Evolutionary conservation across 2,329 filamentous ascomycete genomes (phyloP).

Genomic region (Thielaviopsis punctulata): DNA sequence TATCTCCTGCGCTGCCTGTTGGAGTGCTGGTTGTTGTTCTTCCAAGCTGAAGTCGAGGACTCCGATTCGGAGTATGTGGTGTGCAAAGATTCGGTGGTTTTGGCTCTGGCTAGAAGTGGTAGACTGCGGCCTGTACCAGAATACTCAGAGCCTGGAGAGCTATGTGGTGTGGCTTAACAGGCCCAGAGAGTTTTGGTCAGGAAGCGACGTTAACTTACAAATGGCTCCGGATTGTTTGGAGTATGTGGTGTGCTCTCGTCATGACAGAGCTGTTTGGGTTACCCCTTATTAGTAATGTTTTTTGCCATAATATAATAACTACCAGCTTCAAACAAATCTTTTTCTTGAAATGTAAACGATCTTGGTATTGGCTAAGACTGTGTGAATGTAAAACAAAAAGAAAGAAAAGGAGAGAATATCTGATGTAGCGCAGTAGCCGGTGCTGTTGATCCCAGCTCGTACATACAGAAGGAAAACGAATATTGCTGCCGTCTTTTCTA

Average conservation of each 20-base stretch:
- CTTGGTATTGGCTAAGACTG: too few species aligned
- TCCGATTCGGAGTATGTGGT: background rate
- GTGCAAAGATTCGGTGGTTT: background rate
- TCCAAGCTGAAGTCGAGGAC: background rate
- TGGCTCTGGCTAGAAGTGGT: background rate
- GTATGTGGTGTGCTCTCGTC: background rate
- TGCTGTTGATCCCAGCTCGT: constrained; percentile 3
- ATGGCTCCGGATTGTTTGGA: background rate
- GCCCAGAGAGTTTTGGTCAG: background rate
- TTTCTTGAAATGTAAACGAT: background rate
- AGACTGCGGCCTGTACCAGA: too few species aligned
- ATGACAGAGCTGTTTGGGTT: background rate
- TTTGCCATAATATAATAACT: background rate
- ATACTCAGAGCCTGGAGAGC: background rate
- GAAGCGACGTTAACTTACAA: background rate
- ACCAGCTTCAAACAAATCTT: background rate
- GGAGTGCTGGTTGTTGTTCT: background rate
- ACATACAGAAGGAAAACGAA: background rate
- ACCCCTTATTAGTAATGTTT: background rate
- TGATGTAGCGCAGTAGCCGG: background rate
- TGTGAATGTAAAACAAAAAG: too few species aligned
- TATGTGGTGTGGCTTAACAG: background rate
- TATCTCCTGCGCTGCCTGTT: background rate
- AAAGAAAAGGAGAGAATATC: too few species aligned
- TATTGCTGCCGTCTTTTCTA: background rate